A percentile compares a stretch with the other conserved stretches of the same genome.
Conservation (phyloP, 768 basidiomycete species). For the Psilocybe cubensis region DNA sequence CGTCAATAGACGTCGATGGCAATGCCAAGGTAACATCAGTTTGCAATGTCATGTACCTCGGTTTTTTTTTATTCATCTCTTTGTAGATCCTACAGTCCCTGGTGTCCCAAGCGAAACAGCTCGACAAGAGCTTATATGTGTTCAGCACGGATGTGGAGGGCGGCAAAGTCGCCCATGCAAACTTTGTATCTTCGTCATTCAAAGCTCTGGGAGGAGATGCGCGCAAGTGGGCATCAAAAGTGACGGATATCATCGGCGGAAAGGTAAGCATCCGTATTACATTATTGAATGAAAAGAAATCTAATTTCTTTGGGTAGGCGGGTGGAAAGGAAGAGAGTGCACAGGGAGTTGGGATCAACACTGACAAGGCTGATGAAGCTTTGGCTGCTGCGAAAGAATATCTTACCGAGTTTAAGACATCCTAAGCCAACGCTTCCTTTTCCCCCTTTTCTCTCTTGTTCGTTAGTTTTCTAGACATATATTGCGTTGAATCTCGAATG, state of each 20-base stretch:
- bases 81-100: constrained; percentile 75
- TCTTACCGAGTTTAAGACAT: constrained; percentile 12
- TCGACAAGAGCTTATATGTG: constrained; percentile 85
- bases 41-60: background rate
- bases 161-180: constrained; percentile 85
- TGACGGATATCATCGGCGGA: constrained; percentile 83
- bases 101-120: constrained; percentile 77
- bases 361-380: constrained; percentile 24
- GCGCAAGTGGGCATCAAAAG: constrained; percentile 83
- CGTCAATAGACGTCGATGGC: constrained; percentile 74
- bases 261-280: constrained; percentile 57
- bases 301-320: constrained; percentile 51
- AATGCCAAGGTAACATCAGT: constrained; percentile 72
- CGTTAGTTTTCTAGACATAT: background rate
- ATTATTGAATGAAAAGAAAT: background rate
- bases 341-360: constrained; percentile 76
- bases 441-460: background rate
- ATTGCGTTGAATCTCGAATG: background rate
- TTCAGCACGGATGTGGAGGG: constrained; percentile 76
- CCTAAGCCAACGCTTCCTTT: constrained; percentile 1
- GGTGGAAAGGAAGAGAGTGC: constrained; percentile 95
- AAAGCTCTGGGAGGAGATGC: constrained; percentile 78
- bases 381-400: constrained; percentile 23
- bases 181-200: constrained; percentile 64
- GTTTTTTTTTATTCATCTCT: background rate